Evolutionary conservation across 2,329 filamentous ascomycete species (phyloP).

Genomic region (Colletotrichum orchidophilum): DNA sequence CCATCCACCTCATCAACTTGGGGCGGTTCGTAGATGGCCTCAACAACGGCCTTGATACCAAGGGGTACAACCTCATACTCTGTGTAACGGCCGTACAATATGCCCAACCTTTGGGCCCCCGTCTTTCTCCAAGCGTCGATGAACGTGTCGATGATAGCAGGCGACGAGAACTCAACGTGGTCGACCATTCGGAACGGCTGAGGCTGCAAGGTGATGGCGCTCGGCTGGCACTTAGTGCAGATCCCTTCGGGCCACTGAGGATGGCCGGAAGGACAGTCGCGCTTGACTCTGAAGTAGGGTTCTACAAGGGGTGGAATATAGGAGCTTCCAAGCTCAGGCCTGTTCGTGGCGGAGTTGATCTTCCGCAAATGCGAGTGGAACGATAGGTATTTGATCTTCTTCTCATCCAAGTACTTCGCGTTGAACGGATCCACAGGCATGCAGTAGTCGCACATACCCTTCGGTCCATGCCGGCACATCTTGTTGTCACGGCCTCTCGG

Average conservation of each 20-base stretch:
- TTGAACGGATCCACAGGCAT: slow-evolving; percentile 97
- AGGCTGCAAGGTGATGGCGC: slow-evolving; percentile 93
- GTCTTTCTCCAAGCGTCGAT: slow-evolving; percentile 92
- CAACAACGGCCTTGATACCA: slow-evolving; percentile 93
- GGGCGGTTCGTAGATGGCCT: slow-evolving; percentile 96
- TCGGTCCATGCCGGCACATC: slow-evolving; percentile 95
- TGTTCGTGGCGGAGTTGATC: slow-evolving; percentile 95
- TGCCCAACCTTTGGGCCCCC: slow-evolving; percentile 85
- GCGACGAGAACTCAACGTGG: slow-evolving; percentile 93
- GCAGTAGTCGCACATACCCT: slow-evolving; percentile 99
- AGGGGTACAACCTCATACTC: slow-evolving; percentile 94
- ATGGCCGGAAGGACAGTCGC: slow-evolving; percentile 91
- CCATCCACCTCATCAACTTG: slow-evolving; percentile 91
- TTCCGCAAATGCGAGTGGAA: slow-evolving; percentile 96
- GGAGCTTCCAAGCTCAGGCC: slow-evolving; percentile 90
- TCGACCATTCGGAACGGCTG: slow-evolving; percentile 97
- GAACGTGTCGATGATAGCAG: slow-evolving; percentile 86
- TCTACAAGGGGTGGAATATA: slow-evolving; percentile 96
- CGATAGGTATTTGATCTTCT: slow-evolving; percentile 98
- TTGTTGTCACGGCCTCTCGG: slow-evolving; percentile 79
- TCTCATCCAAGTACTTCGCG: slow-evolving; percentile 86
- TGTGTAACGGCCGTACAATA: slow-evolving; percentile 88
- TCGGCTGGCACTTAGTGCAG: slow-evolving; percentile 97
- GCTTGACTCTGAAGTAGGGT: slow-evolving; percentile 89
- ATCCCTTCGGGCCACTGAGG: slow-evolving; percentile 95